These are phyloP conservation scores for Ceratocystis albifundus DNA, from an alignment of 2,329 filamentous ascomycete species.

Conservation along the genomic window DNA sequence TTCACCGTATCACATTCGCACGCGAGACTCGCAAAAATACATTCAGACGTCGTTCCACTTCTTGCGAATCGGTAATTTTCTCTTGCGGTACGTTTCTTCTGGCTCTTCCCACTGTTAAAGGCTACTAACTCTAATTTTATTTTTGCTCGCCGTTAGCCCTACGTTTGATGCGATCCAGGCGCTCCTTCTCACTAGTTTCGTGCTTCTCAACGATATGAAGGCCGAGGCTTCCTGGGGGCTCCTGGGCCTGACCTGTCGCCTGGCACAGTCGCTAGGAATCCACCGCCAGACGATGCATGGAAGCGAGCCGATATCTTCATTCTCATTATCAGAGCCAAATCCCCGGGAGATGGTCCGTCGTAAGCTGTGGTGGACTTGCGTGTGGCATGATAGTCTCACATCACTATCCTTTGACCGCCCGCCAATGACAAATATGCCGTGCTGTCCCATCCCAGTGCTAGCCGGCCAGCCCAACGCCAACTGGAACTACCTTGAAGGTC, in stretches of 20 bases:
- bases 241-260: conserved; percentile 50
- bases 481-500: conserved; percentile 50
- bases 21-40: conserved; percentile 48
- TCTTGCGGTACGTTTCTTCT: conserved; percentile 38
- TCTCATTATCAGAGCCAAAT: conserved; percentile 30
- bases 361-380: conserved; percentile 52
- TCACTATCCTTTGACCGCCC: conserved; percentile 56
- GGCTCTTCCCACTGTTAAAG: neutral
- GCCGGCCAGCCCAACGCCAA: conserved; percentile 36
- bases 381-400: conserved; percentile 56
- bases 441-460: conserved; percentile 42
- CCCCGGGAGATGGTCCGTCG: conserved; percentile 45
- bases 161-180: conserved; percentile 57
- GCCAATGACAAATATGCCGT: conserved; percentile 50
- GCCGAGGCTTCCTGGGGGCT: conserved; percentile 57
- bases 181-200: conserved; percentile 50
- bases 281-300: conserved; percentile 38
- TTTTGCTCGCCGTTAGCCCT: conserved; percentile 33
- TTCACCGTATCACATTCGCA: conserved; percentile 50
- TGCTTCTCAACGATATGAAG: conserved; percentile 57
- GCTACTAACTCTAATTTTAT: neutral
- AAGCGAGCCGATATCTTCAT: conserved; percentile 33
- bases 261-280: conserved; percentile 54
- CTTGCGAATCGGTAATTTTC: conserved; percentile 50
- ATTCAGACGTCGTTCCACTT: conserved; percentile 56